Percentiles rank a stretch among this genome's conserved stretches.
Evolutionary conservation across 2,329 filamentous ascomycete species (phyloP).

Genomic region (Exophiala sp.): DNA sequence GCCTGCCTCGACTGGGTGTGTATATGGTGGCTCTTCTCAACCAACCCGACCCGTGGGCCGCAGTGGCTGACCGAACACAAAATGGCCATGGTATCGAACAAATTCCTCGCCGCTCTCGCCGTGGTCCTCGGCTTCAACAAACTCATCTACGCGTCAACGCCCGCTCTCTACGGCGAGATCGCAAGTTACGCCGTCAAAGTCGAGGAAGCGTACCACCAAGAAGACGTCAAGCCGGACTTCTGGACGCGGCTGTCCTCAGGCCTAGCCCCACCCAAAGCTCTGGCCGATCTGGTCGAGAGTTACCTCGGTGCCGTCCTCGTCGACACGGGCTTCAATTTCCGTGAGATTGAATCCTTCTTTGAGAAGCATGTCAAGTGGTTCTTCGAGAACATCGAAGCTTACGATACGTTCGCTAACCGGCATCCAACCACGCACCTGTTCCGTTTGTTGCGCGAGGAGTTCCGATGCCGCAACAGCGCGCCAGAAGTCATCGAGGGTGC

Average conservation of each 20-base stretch:
- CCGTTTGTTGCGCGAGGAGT: slow-evolving; percentile 59
- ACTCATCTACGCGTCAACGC: slow-evolving; percentile 56
- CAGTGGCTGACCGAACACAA: slow-evolving; percentile 99
- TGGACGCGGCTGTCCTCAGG: slow-evolving; percentile 40
- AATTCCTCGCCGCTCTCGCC: slow-evolving; percentile 79
- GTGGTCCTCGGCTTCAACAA: slow-evolving; percentile 74
- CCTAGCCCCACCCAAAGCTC: slow-evolving; percentile 46
- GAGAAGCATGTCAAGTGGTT: slow-evolving; percentile 67
- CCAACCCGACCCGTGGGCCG: slow-evolving; percentile 74
- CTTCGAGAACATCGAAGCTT: slow-evolving; percentile 81
- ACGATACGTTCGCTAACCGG: slow-evolving; percentile 80
- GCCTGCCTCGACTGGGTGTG: slow-evolving; percentile 81
- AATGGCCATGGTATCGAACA: slow-evolving; percentile 98
- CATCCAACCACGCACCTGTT: slow-evolving; percentile 76
- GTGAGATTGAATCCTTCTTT: slow-evolving; percentile 73
- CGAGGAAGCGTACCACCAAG: slow-evolving; percentile 42
- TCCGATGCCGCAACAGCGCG: slow-evolving; percentile 61
- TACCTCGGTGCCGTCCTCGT: slow-evolving; percentile 90
- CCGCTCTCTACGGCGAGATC: slow-evolving; percentile 34
- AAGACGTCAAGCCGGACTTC: slow-evolving; percentile 38
- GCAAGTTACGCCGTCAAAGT: slow-evolving; percentile 43
- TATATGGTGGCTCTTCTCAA: slow-evolving; percentile 76
- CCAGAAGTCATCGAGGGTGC: slow-evolving; percentile 36
- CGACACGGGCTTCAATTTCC: slow-evolving; percentile 76
- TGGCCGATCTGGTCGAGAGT: slow-evolving; percentile 85